Evolutionary conservation across 2,329 filamentous ascomycete species (phyloP), one percentile per base, ranked within the genome.

Genomic region (Macrophomina pseudophaseolina): DNA sequence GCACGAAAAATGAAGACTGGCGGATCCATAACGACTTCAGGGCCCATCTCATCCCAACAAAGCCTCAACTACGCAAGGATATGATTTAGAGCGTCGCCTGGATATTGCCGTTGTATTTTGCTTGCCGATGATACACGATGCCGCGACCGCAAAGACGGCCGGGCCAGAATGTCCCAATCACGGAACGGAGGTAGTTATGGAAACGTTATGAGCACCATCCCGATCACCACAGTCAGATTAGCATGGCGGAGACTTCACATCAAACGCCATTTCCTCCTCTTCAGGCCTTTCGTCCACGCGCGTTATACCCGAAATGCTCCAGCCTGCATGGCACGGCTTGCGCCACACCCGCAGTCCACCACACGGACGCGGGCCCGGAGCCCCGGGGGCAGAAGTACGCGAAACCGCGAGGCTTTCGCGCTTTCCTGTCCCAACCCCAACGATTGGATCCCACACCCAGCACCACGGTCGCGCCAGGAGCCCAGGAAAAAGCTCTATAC

Each of bases 291-390:
- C 40, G 16, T n/a, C n/a, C 16, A 11, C 42, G 40, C 32, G n/a
- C 30, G 11, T 28, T 35, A n/a, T 49, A n/a, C 58, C 12, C 30
- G 9, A 49, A 62, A 38, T 44, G 35, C 44, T 49, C 58, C 58
- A 62, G 11, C 28, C 32, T 49, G 58, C 58, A 62, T 54, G 44
- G 11, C 33, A 33, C 58, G 58, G 58, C 32, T 23, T 49, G 44
- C 58, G 58, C 58, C 58, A 62, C 58, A 62, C 58, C 58, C 58
- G 58, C 28, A 40, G 9, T 35, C 44, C 44, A 38, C 58, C 58
- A 62, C 33, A 49, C 44, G 58, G 58, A 62, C 58, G 44, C 44
- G 18, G 44, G 32, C n/a, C 58, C 58, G 58, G 30, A 7, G 58
- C 58, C 58, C 16, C 58, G 58, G 42, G 42, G 12, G 58, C 44